phyloP scores from a whole-genome alignment of 2,329 filamentous ascomycete genomes.

The Sphaerulina populicola region DNA sequence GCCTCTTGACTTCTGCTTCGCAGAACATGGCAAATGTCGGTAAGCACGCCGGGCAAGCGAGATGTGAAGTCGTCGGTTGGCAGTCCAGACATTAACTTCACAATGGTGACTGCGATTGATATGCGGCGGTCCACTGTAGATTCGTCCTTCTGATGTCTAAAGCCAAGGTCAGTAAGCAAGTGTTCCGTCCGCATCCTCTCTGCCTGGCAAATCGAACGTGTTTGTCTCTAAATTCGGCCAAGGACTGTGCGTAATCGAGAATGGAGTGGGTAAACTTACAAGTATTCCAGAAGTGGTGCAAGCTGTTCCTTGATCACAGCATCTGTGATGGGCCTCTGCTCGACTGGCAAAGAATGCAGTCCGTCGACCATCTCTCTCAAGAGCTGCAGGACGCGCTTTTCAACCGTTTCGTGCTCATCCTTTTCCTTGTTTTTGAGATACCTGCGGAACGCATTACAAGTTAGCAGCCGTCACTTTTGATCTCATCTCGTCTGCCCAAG shows the following conservation, averaged over 20 bases:
- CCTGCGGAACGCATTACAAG: neutral
- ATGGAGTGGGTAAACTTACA: conserved; percentile 33
- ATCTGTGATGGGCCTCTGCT: conserved; percentile 17
- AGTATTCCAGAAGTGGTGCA: conserved; percentile 69
- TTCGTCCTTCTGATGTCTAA: conserved; percentile 76
- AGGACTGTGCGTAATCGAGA: no score
- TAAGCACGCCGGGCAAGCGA: conserved; percentile 71
- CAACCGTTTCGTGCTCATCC: conserved; percentile 38
- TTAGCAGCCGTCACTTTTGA: no score
- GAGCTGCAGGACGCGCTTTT: conserved; percentile 78
- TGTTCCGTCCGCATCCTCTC: no score
- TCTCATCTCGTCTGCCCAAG: no score
- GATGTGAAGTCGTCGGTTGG: conserved; percentile 63
- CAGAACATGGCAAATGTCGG: conserved; percentile 87
- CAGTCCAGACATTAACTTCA: conserved; percentile 77
- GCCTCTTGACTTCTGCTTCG: conserved; percentile 82
- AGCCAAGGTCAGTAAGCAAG: no score
- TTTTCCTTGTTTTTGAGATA: conserved; percentile 75
- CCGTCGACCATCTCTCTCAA: conserved; percentile 75
- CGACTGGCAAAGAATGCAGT: conserved; percentile 41
- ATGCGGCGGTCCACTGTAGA: conserved; percentile 87
- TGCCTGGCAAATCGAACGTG: no score
- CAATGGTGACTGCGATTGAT: conserved; percentile 77
- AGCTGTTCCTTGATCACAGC: conserved; percentile 62
- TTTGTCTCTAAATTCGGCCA: no score